Conservation (phyloP, 2,329 filamentous ascomycete genomes). For the Xylariaceae sp. region DNA sequence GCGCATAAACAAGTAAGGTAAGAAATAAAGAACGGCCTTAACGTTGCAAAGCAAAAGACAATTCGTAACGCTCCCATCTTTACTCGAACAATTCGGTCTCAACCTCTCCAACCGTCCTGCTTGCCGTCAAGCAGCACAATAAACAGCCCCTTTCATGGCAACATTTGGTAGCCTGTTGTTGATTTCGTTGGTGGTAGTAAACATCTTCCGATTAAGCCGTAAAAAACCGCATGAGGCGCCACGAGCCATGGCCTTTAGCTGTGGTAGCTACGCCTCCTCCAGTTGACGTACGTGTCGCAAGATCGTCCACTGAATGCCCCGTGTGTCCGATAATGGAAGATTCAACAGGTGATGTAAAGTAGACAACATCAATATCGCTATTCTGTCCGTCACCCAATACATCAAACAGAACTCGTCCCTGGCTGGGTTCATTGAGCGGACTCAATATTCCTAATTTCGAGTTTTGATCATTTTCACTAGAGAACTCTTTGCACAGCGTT, state of each 20-base stretch:
- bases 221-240: conserved; percentile 12
- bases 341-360: conserved; percentile 8
- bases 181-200: background rate
- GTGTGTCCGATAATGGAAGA: conserved; percentile 32
- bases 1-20: background rate
- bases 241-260: conserved; percentile 15
- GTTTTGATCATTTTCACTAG: conserved; percentile 17
- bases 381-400: background rate
- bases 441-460: conserved; percentile 3
- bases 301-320: conserved; percentile 28
- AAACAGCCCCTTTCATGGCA: background rate
- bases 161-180: background rate
- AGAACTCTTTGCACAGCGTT: conserved; percentile 22
- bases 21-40: background rate
- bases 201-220: background rate
- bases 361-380: conserved; percentile 3
- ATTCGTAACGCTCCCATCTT: background rate
- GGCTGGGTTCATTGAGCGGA: background rate
- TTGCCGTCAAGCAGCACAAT: background rate
- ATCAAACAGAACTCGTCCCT: conserved; percentile 5
- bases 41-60: background rate
- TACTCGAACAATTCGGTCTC: conserved; percentile 3
- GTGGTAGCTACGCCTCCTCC: background rate
- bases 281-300: conserved; percentile 2
- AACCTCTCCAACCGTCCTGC: conserved; percentile 1